A percentile compares a stretch with the other conserved stretches of the same genome.
phyloP scores from a whole-genome alignment of 2,329 filamentous ascomycete species.

The Samsoniella hepiali region DNA sequence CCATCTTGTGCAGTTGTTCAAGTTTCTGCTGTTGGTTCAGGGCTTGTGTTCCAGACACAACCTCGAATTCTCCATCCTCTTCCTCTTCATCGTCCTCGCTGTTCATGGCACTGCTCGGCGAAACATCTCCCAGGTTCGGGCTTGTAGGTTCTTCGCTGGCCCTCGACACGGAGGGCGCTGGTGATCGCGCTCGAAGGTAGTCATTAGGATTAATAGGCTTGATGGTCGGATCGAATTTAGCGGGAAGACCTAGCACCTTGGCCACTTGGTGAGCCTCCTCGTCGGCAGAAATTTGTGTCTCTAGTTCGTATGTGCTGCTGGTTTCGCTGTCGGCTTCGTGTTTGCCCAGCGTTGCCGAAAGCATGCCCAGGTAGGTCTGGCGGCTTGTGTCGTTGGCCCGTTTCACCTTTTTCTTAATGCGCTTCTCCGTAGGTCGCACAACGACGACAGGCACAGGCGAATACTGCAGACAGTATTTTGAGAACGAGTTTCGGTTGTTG shows the following conservation, averaged over 20 bases:
- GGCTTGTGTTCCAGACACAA: constrained; percentile 41
- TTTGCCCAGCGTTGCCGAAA: constrained; percentile 59
- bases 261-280: constrained; percentile 64
- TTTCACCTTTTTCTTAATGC: constrained; percentile 86
- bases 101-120: constrained; percentile 36
- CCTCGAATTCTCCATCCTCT: constrained; percentile 43
- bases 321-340: constrained; percentile 58
- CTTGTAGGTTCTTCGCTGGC: constrained; percentile 22
- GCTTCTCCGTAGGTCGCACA: constrained; percentile 81
- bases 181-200: constrained; percentile 23
- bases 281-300: constrained; percentile 53
- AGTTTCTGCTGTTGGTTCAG: constrained; percentile 46
- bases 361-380: constrained; percentile 73
- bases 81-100: constrained; percentile 36
- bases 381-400: constrained; percentile 72
- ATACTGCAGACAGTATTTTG: constrained; percentile 92
- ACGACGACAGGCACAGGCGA: constrained; percentile 92
- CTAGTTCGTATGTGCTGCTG: constrained; percentile 52
- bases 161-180: constrained; percentile 16
- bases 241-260: constrained; percentile 59
- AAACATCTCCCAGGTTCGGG: constrained; percentile 25
- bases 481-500: constrained; percentile 75
- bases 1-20: constrained; percentile 57
- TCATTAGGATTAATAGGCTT: constrained; percentile 48
- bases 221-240: constrained; percentile 61